Base-by-base conservation (phyloP, 805 yeast species). In the Yarrowia sp. region DNA sequence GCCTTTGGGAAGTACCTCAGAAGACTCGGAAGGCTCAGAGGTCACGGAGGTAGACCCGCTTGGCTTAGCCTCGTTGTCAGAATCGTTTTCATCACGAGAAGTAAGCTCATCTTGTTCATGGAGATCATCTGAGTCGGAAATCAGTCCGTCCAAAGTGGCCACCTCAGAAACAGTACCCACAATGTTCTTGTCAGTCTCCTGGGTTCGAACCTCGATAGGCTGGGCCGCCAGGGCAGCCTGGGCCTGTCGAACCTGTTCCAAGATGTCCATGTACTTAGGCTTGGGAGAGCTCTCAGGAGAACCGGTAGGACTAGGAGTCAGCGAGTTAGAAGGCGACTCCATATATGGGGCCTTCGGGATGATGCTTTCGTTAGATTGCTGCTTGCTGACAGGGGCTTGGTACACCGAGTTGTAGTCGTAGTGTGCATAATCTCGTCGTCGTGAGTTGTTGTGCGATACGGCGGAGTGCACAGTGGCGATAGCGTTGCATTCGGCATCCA, bases 391-490 rank as follows among this genome's bases (percentile, higher is more conserved):
- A 10, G 66, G 41, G 26, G 51, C 35, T 59, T 66, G 67, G 46
- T 70, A 71, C 21, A 71, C 73, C 33, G 69, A 65, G 64, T 67
- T 70, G 62, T 71, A 71, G 62, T 71, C 73, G 65, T 71, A 71
- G n/a, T 69, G 67, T 24, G 64, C 64, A 52, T 68, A 71, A 26
- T 64, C 68, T 28, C 71, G 66, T 26, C 68, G 66, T 58, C 63
- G 48, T 11, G 83, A 83, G 38, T 87, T 86, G 71, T 88, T 87
- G 75, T 89, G 95, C 1, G 91, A 85, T 58, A 87, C 81, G 1
- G 86, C 83, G 5, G 63, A 41, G 72, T 86, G 80, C 49, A 71
- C 72, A 10, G 70, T 71, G 8, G 72, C 68, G 46, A 68, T 67
- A 24, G 73, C 71, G n/a, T 70, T 70, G 36, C 59, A 71, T 68